Conservation (phyloP, 495 filamentous ascomycete genomes). For the Neurospora sp. region DNA sequence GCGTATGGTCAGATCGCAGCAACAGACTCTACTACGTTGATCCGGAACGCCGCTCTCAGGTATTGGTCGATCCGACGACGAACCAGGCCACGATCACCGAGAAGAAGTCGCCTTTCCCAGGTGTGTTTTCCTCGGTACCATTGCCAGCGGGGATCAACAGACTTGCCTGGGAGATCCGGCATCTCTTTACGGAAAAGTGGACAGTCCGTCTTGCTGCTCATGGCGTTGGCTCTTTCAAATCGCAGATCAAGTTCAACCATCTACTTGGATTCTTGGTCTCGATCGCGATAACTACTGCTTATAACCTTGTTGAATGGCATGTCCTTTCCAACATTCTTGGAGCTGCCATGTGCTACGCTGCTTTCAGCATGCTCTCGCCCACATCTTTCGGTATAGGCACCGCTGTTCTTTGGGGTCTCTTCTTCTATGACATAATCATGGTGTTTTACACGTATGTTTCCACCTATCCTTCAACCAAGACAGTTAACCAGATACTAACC, state of each 20-base stretch:
- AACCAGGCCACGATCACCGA: conserved; percentile 7
- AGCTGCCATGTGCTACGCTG: conserved; percentile 73
- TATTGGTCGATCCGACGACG: conserved; percentile 7
- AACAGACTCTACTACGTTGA: conserved; percentile 39
- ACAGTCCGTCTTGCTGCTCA: conserved; percentile 33
- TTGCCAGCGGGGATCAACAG: conserved; percentile 14
- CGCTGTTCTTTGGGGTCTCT: conserved; percentile 65
- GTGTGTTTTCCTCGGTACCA: conserved; percentile 23
- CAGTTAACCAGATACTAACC: conserved; percentile 8
- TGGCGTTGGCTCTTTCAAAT: conserved; percentile 23
- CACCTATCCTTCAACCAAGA: neutral
- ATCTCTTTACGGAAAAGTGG: conserved; percentile 37
- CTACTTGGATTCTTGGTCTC: conserved; percentile 52
- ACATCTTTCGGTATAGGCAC: conserved; percentile 80
- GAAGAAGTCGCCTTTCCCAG: conserved; percentile 37
- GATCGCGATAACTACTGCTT: conserved; percentile 49
- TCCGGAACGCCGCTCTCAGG: conserved; percentile 15
- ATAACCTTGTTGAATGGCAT: conserved; percentile 59
- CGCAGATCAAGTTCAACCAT: conserved; percentile 27
- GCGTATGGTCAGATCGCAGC: conserved; percentile 38
- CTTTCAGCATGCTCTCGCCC: conserved; percentile 77
- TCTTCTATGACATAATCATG: conserved; percentile 93
- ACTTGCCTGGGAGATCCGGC: conserved; percentile 35
- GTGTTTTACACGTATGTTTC: conserved; percentile 77
- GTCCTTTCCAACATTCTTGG: conserved; percentile 81